Evolutionary conservation across 352 stramenopile genomes (phyloP).

Genomic region (Phytopythium montanum): DNA sequence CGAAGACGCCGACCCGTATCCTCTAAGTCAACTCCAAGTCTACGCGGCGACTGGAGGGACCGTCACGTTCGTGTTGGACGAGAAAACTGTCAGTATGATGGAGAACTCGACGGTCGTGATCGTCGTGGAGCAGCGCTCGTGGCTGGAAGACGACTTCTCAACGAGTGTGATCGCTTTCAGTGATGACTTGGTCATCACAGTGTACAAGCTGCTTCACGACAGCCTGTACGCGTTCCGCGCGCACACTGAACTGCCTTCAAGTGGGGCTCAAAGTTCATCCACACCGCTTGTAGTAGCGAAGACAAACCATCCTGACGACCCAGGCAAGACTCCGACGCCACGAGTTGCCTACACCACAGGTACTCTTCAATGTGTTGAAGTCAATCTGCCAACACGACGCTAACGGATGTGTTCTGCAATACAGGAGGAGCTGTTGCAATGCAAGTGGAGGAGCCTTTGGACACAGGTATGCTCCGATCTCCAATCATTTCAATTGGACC

Average conservation of each 20-base stretch:
- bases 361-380: constrained; percentile 10
- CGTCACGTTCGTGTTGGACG: constrained; percentile 17
- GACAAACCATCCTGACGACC: constrained; percentile 19
- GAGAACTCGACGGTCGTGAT: constrained; percentile 3
- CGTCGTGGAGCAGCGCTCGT: constrained; percentile 32
- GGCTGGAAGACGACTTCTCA: constrained; percentile 17
- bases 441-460: constrained; percentile 25
- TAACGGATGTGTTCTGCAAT: neutral
- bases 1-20: constrained; percentile 4
- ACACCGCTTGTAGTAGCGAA: constrained; percentile 20
- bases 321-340: constrained; percentile 37
- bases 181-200: constrained; percentile 7
- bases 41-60: constrained; percentile 18
- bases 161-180: constrained; percentile 3
- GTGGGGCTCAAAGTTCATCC: constrained; percentile 19
- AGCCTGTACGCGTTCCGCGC: constrained; percentile 47
- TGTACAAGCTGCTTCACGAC: constrained; percentile 48
- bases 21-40: constrained; percentile 6
- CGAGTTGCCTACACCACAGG: constrained; percentile 30
- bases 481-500: neutral
- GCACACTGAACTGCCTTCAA: constrained; percentile 13
- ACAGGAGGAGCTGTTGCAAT: constrained; percentile 32
- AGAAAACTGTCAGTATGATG: constrained; percentile 6
- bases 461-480: constrained; percentile 23
- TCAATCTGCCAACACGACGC: neutral